Evolutionary conservation across 176 grass and related monocot species (phyloP), one percentile per base, ranked within the genome.

Genomic region (Dendrocalamus sinicus): DNA sequence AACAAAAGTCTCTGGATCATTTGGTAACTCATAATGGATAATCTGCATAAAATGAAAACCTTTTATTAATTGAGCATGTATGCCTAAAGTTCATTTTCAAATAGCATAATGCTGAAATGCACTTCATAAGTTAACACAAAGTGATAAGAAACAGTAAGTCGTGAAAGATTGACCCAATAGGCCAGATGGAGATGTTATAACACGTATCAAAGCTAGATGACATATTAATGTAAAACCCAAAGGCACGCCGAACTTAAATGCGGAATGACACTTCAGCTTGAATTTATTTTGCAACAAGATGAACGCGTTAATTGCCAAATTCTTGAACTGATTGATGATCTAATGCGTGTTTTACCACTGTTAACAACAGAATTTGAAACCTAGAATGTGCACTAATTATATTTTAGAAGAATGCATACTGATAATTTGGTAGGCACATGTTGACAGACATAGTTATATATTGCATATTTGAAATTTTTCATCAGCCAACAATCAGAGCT

Each of bases 1-100:
- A 67, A 99, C 96, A 86, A 99, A 99, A 61, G 96, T 99, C 73
- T 99, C 96, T 23, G 96, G 94, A 72, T 96, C 96, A 73, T 99
- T 99, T 64, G 96, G 93, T 60, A 99, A 79, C 86, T 99, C 96
- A 75, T 96, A 99, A 92, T 99, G 96, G 69, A 99, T 92, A 88
- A 99, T 82, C 96, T 99, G 85, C 71, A 89, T 57, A 67, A 78
- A 69, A 77, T 66, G 41, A 71, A 79, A 90, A 57, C 26, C 24
- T 74, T 63, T 87, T 55, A 54, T 47, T 76, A 50, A 75, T 75
- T 84, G 19, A 78, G 8, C 24, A 12, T 87, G 59, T 41, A 47
- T 59, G 50, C 61, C 22, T 74, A 53, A 60, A 71, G 22, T 69
- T 72, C 74, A 84, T 32, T 8, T 17, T 67, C 9, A 73, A 67